These are phyloP conservation scores for Dactylonectria estremocensis DNA, from an alignment of 2,329 filamentous ascomycete genomes.

Conservation along the genomic window DNA sequence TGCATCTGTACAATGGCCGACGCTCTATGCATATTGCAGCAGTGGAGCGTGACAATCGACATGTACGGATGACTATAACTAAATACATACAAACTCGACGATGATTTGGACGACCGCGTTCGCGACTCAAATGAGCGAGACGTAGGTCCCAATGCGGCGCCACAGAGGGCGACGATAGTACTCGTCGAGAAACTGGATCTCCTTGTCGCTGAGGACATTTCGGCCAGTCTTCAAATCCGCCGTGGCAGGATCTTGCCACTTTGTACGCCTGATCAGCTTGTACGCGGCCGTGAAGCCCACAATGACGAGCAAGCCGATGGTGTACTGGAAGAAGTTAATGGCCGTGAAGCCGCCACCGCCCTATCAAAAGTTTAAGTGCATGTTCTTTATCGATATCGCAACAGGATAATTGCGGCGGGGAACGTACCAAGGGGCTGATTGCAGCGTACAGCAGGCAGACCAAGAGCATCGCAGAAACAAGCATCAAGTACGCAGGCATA, in stretches of 20 bases:
- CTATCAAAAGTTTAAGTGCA: not conserved
- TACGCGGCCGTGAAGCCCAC: constrained; percentile 15
- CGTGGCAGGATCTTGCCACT: constrained; percentile 17
- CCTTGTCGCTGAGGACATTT: constrained; percentile 3
- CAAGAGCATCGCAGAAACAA: constrained; percentile 12
- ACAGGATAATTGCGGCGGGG: not conserved
- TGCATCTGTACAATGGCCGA: not conserved
- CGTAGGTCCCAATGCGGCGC: constrained; percentile 25
- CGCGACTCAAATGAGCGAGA: constrained; percentile 4
- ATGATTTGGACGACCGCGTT: not conserved
- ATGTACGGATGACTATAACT: not conserved
- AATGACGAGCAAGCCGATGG: constrained; percentile 25
- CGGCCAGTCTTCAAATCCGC: constrained; percentile 22
- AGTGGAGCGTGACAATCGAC: not conserved
- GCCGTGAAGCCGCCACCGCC: constrained; percentile 16
- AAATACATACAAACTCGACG: not conserved
- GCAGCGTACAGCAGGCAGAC: constrained; percentile 20
- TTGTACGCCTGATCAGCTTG: constrained; percentile 21
- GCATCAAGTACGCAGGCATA: constrained; percentile 19
- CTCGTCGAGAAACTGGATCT: constrained; percentile 18
- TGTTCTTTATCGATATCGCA: not conserved
- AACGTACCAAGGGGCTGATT: constrained; percentile 24
- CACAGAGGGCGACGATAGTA: constrained; percentile 22
- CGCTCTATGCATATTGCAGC: not conserved
- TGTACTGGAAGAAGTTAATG: constrained; percentile 30